Evolutionary conservation across 2,329 filamentous ascomycete species (phyloP), one percentile per base, ranked within the genome.

Genomic region (Zymoseptoria passerinii): DNA sequence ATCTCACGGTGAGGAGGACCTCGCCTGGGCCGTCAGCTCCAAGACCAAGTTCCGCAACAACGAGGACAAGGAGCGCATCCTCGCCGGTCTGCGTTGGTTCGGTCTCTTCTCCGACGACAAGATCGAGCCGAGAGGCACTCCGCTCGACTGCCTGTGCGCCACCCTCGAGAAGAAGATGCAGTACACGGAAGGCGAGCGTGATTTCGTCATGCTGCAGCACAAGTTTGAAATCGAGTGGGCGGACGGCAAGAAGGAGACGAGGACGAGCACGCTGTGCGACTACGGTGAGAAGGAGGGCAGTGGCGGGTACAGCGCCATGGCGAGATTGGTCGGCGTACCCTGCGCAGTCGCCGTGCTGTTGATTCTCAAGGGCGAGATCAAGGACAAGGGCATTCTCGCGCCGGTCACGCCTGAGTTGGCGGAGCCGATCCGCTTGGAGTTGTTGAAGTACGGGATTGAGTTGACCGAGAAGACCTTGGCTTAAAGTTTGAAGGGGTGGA

Each of bases 91-190:
- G 40, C 80, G 82, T 65, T 94, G 89, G 89, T 80, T 88, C 65
- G 81, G 81, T 23, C 70, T 84, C 62, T 87, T 90, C 77, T 87
- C 83, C 50, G 81, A 85, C 64, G 81, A 83, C 70, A 77, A 83
- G 72, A 90, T 87, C 70, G 87, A 77, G 5, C 86, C 89, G 28
- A 80, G 84, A 57, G 87, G 85, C 56, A 96, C 89, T 78, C 88
- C 90, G 3, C 82, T 96, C 23, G 92, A 96, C 74, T 92, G 89
- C n/a, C 84, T 96, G 48, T 96, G 91, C 77, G 90, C 89, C 29
- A 88, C 85, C 2, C 83, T 96, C 28, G 90, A 95, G 80, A 78
- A 89, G 80, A 95, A 95, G 84, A 95, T 95, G 89, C 83, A 89
- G 75, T 96, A 87, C 74, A 87, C 83, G 70, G 80, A 87, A 67